Percentiles rank a stretch among this genome's conserved stretches.
Conservation (phyloP, 192 early-diverging fungal species). For the Chytriomyces hyalinus region DNA sequence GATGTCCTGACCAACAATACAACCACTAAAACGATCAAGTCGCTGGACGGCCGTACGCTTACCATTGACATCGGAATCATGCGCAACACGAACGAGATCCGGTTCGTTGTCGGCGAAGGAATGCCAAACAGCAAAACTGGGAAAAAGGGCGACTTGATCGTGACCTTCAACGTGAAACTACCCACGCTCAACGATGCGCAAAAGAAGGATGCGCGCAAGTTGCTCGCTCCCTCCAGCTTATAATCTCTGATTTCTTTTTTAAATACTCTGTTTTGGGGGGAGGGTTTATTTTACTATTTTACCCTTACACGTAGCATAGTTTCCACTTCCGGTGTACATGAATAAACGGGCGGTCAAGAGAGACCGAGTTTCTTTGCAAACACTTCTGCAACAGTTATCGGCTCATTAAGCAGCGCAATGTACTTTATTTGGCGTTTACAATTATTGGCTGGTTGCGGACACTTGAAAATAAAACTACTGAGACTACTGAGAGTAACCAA, state of each 20-base stretch:
- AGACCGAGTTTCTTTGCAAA: no score
- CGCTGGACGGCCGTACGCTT: conserved; percentile 76
- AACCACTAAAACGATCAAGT: conserved; percentile 60
- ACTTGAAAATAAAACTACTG: conserved; percentile 4
- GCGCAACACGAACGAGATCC: conserved; percentile 75
- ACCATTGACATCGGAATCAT: conserved; percentile 71
- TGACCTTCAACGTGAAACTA: conserved; percentile 80
- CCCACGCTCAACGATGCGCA: conserved; percentile 74
- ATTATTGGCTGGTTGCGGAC: no score
- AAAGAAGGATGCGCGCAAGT: conserved; percentile 54
- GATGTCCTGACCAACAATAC: conserved; percentile 66
- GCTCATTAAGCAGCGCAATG: no score
- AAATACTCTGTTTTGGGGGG: neutral
- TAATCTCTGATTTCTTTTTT: no score
- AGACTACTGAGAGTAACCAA: conserved; percentile 27
- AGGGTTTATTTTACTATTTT: no score
- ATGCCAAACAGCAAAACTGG: conserved; percentile 93
- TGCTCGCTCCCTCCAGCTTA: neutral
- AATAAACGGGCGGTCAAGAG: no score
- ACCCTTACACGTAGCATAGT: no score
- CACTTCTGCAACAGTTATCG: no score
- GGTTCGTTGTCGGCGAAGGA: conserved; percentile 75
- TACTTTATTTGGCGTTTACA: no score
- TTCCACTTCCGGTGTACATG: no score
- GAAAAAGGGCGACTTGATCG: conserved; percentile 83